Conservation (phyloP, 805 yeast species). For the Hanseniaspora valbyensis region DNA sequence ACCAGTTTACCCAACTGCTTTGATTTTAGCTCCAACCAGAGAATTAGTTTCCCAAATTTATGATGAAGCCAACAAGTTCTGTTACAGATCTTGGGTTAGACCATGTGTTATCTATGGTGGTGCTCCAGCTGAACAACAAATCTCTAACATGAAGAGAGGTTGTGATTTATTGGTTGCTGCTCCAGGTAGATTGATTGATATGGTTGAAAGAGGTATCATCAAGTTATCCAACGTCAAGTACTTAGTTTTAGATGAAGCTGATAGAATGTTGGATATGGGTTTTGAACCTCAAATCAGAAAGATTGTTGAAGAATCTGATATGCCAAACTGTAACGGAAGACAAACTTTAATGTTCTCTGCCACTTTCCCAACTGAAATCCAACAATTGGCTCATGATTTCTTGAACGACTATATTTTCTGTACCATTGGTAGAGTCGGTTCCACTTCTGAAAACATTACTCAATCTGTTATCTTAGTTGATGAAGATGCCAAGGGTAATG, state of each 20-base stretch:
- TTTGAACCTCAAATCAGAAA: constrained; percentile 99
- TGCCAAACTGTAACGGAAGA: constrained; percentile 85
- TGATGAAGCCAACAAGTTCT: constrained; percentile 90
- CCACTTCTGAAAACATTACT: constrained; percentile 96
- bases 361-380: constrained; percentile 97
- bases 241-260: constrained; percentile 96
- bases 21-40: constrained; percentile 97
- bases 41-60: constrained; percentile 94
- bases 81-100: constrained; percentile 96
- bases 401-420: constrained; percentile 89
- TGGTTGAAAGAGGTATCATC: constrained; percentile 88
- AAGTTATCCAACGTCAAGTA: constrained; percentile 83
- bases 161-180: constrained; percentile 96
- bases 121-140: constrained; percentile 81
- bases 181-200: constrained; percentile 96
- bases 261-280: constrained; percentile 99
- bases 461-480: constrained; percentile 89
- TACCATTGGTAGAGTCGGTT: constrained; percentile 98
- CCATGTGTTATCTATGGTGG: constrained; percentile 98
- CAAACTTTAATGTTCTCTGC: constrained; percentile 98
- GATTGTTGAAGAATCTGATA: constrained; percentile 94
- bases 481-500: constrained; percentile 82
- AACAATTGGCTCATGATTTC: constrained; percentile 93
- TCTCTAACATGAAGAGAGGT: constrained; percentile 80
- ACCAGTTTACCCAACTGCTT: constrained; percentile 87